Evolutionary conservation across 768 basidiomycete species (phyloP).

Genomic region (Auricularia sp.): DNA sequence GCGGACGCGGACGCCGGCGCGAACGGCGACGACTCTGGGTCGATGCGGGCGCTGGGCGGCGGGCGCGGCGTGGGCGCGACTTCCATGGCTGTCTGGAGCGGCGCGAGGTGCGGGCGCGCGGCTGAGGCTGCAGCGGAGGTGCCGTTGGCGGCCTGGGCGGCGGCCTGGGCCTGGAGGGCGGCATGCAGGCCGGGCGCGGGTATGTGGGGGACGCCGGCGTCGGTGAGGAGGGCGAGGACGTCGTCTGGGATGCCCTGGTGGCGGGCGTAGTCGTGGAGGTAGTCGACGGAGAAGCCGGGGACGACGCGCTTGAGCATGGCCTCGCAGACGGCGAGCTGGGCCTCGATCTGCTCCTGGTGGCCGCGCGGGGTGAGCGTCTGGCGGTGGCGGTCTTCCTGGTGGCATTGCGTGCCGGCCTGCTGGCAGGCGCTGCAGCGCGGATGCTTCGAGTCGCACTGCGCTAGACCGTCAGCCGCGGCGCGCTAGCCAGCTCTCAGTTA

Average conservation of each 20-base stretch:
- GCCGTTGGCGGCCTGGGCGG: not conserved
- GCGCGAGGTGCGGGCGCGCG: not conserved
- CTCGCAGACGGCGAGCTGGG: conserved; percentile 67
- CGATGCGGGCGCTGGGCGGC: conserved; percentile 3
- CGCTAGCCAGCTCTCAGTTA: not conserved
- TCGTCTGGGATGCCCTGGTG: conserved; percentile 54
- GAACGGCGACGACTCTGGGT: not conserved
- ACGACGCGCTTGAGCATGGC: conserved; percentile 67
- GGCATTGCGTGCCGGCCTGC: conserved; percentile 67
- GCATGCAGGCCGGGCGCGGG: conserved; percentile 19
- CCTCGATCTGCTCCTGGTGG: conserved; percentile 74
- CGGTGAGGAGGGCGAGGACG: conserved; percentile 4
- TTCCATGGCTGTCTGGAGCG: conserved; percentile 1
- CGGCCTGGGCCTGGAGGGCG: conserved; percentile 11
- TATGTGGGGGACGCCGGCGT: conserved; percentile 6
- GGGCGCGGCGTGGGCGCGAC: not conserved
- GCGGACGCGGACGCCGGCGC: not conserved
- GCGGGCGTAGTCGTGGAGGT: conserved; percentile 53
- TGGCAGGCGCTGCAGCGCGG: conserved; percentile 80
- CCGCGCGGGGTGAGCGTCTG: conserved; percentile 80
- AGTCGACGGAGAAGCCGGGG: conserved; percentile 55
- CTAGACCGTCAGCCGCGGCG: not conserved
- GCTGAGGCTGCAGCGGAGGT: too few species aligned
- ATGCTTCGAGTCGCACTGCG: conserved; percentile 83
- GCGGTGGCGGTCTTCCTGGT: conserved; percentile 82